Evolutionary conservation across 2,329 filamentous ascomycete genomes (phyloP).

Genomic region (Aaosphaeria arxii): DNA sequence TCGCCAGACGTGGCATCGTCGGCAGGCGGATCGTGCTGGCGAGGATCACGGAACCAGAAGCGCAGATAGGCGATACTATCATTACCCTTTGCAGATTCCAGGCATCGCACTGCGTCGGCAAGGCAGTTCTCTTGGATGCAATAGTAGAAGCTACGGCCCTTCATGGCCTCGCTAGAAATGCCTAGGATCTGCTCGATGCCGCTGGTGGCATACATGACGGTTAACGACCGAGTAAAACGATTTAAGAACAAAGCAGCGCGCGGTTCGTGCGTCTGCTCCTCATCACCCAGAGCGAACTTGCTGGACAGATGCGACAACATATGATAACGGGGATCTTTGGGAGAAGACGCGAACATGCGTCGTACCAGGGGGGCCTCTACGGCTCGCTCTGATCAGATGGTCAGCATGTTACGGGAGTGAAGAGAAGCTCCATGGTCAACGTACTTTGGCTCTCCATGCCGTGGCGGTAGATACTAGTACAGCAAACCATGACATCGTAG

Average conservation of each 20-base stretch:
- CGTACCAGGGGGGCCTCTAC: slow-evolving; percentile 75
- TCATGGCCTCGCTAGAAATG: slow-evolving; percentile 64
- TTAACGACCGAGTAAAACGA: slow-evolving; percentile 76
- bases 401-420: not conserved
- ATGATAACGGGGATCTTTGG: slow-evolving; percentile 80
- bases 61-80: slow-evolving; percentile 88
- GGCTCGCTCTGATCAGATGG: slow-evolving; percentile 61
- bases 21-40: slow-evolving; percentile 45
- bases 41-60: slow-evolving; percentile 78
- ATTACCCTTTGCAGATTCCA: slow-evolving; percentile 85
- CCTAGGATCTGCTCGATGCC: slow-evolving; percentile 74
- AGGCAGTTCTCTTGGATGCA: slow-evolving; percentile 79
- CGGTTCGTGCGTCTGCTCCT: slow-evolving; percentile 65
- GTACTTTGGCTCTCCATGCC: slow-evolving; percentile 71
- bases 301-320: slow-evolving; percentile 83
- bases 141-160: slow-evolving; percentile 80
- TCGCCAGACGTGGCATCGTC: slow-evolving; percentile 41
- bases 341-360: slow-evolving; percentile 76
- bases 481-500: slow-evolving; percentile 82
- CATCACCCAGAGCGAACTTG: slow-evolving; percentile 65
- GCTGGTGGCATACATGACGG: slow-evolving; percentile 82
- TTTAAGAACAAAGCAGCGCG: slow-evolving; percentile 83
- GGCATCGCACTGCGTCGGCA: slow-evolving; percentile 69
- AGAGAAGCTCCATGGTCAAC: slow-evolving; percentile 31
- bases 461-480: slow-evolving; percentile 72